Base-by-base conservation (phyloP, 352 stramenopile species). In the Elongisporangium anandrum region DNA sequence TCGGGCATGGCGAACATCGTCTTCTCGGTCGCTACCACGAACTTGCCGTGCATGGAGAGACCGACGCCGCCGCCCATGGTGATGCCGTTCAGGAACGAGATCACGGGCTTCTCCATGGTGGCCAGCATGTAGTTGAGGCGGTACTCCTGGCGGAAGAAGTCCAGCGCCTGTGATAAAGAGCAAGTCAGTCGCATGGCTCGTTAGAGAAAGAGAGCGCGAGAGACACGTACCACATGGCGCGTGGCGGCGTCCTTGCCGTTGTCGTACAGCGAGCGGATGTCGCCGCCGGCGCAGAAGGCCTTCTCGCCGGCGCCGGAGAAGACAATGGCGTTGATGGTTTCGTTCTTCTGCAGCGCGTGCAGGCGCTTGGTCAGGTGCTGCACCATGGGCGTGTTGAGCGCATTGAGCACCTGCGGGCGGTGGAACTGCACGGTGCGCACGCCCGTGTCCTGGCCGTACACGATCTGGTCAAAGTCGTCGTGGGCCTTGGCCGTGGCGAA, bases 1-100 rank as follows among this genome's bases (percentile, higher is more conserved):
- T 99, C 97, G 7, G 97, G 97, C 97, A 99, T 99, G n/a, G 97
- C 94, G 69, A 99, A 99, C 1, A 99, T 26, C 48, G 96, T 98
- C 68, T 97, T 95, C 74, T 99, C 95, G 1, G 97, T 99, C 8
- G 97, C 95, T 19, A 99, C 81, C 16, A 98, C 81, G 65, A 98
- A 98, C 63, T 95, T 95, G 59, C 97, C 96, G 78, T 99, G 94
- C 65, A 99, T 90, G 13, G 94, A 99, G 29, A 99, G 70, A 0
- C 97, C 97, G 34, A 99, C 96, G 60, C 97, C 97, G 57, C 97
- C 97, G 61, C 97, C 97, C 97, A 99, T 99, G 49, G 98, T 98
- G 50, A 99, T 90, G 54, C 97, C 97, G 76, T 99, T 97, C 72
- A 97, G 95, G 60, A 99, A 85, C 48, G 92, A 98, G 9, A 99